Conservation (phyloP, 1,284 basidiomycete genomes). For the Mycosarcoma maydis region DNA sequence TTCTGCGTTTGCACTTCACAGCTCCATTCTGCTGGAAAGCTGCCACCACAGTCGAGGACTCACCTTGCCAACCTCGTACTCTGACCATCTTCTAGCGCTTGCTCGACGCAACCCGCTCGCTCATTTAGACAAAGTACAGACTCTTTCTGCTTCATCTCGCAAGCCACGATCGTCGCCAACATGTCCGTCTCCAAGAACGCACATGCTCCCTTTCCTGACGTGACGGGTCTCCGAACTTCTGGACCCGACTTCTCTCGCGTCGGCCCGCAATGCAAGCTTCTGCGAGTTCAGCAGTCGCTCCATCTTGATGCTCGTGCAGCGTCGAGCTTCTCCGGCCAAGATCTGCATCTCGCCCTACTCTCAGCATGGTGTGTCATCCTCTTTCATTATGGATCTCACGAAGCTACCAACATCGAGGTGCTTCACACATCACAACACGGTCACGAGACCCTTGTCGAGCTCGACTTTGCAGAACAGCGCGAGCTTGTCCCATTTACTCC, state of each 20-base stretch:
- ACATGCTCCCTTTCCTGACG: slow-evolving; percentile 62
- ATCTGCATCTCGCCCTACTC: slow-evolving; percentile 29
- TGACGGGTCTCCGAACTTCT: slow-evolving; percentile 56
- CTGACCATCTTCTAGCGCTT: too few relatives aligned
- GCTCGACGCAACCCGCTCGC: too few relatives aligned
- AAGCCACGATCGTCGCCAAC: not conserved
- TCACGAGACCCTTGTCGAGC: slow-evolving; percentile 19
- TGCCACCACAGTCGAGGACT: too few relatives aligned
- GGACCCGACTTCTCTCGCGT: slow-evolving; percentile 42
- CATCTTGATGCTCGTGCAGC: slow-evolving; percentile 2
- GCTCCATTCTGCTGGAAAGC: too few relatives aligned
- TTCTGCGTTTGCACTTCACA: too few relatives aligned
- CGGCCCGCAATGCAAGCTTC: slow-evolving; percentile 25
- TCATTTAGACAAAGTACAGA: too few relatives aligned
- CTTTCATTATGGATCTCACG: slow-evolving; percentile 41
- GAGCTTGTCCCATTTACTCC: slow-evolving; percentile 9
- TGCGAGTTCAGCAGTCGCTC: slow-evolving; percentile 16
- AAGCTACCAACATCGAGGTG: slow-evolving; percentile 40
- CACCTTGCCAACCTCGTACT: too few relatives aligned
- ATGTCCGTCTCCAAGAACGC: slow-evolving; percentile 16
- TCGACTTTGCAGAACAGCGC: slow-evolving; percentile 37
- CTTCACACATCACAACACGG: slow-evolving; percentile 12
- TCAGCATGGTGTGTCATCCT: slow-evolving; percentile 44
- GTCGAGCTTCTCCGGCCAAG: slow-evolving; percentile 11
- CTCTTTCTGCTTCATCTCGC: too few relatives aligned